A percentile compares a stretch with the other conserved stretches of the same genome.
phyloP scores from a whole-genome alignment of 805 yeast species.

The Myxozyma mucilagina region DNA sequence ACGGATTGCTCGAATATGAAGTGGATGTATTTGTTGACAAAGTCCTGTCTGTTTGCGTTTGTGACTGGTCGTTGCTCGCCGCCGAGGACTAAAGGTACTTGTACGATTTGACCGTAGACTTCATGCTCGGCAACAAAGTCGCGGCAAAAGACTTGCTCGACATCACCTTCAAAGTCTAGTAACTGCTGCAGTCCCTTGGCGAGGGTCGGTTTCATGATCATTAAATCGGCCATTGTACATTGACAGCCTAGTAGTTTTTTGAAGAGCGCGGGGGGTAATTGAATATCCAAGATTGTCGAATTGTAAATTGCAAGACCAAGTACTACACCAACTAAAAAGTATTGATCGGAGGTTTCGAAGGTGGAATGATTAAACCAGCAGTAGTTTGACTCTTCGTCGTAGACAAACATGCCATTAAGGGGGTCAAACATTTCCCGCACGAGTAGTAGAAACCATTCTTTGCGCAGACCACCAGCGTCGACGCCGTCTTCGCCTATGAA shows the following conservation, averaged over 20 bases:
- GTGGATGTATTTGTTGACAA: slow-evolving; percentile 61
- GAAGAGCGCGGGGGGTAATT: slow-evolving; percentile 73
- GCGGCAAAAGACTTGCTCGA: slow-evolving; percentile 53
- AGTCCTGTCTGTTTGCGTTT: slow-evolving; percentile 55
- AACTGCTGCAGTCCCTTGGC: slow-evolving; percentile 54
- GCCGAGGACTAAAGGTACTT: slow-evolving; percentile 54
- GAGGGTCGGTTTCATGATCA: slow-evolving; percentile 66
- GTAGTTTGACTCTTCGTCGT: slow-evolving; percentile 65
- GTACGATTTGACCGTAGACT: slow-evolving; percentile 47
- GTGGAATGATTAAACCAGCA: slow-evolving; percentile 63
- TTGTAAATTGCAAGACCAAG: slow-evolving; percentile 90
- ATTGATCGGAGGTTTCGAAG: slow-evolving; percentile 34
- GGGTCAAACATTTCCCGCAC: slow-evolving; percentile 71
- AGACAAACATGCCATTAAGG: slow-evolving; percentile 62
- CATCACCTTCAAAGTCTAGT: slow-evolving; percentile 45
- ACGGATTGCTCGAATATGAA: slow-evolving; percentile 62
- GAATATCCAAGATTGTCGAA: slow-evolving; percentile 79
- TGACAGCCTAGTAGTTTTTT: slow-evolving; percentile 65
- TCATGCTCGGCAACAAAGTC: slow-evolving; percentile 62
- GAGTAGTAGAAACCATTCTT: slow-evolving; percentile 87
- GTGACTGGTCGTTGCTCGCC: slow-evolving; percentile 64
- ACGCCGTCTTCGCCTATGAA: slow-evolving; percentile 88
- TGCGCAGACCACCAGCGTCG: slow-evolving; percentile 92
- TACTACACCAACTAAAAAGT: slow-evolving; percentile 77
- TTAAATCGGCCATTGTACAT: slow-evolving; percentile 62